These are phyloP conservation scores for Smittium culicis DNA, from an alignment of 371 early-diverging fungal species.

Conservation along the genomic window DNA sequence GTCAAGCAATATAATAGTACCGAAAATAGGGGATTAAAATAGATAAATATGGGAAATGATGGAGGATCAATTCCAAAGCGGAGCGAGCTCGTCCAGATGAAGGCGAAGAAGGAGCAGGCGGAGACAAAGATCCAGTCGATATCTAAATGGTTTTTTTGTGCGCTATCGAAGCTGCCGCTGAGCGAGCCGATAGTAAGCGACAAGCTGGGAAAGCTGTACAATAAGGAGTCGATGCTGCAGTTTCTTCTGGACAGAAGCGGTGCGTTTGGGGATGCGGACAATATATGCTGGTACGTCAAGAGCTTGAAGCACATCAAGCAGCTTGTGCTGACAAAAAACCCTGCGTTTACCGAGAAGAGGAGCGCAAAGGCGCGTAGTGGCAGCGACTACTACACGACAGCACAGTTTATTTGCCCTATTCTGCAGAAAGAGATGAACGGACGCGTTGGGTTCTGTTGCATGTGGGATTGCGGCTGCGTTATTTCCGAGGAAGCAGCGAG, in stretches of 20 bases:
- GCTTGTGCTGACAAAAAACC: neutral
- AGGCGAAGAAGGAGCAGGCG: constrained; percentile 51
- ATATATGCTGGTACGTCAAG: constrained; percentile 65
- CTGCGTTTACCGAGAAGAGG: neutral
- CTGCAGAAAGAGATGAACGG: constrained; percentile 91
- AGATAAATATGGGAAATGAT: constrained; percentile 86
- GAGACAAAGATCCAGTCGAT: constrained; percentile 55
- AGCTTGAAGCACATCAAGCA: constrained; percentile 30
- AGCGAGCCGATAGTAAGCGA: constrained; percentile 64
- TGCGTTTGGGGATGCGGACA: constrained; percentile 67
- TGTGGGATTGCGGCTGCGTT: constrained; percentile 75
- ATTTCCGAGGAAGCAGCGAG: constrained; percentile 72
- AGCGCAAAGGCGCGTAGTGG: constrained; percentile 20
- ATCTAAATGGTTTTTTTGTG: constrained; percentile 67
- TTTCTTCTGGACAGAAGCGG: constrained; percentile 51
- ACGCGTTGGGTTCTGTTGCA: constrained; percentile 59
- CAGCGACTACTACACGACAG: constrained; percentile 31
- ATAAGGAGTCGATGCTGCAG: constrained; percentile 75
- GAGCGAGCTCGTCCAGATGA: constrained; percentile 82
- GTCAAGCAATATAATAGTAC: too few species aligned
- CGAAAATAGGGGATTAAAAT: too few species aligned
- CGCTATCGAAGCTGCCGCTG: constrained; percentile 74
- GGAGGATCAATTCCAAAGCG: constrained; percentile 92
- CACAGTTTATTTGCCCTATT: constrained; percentile 73
- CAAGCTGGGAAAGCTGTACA: constrained; percentile 78